These are phyloP conservation scores for Cladochytrium replicatum DNA, from an alignment of 192 early-diverging fungal genomes.

Conservation along the genomic window DNA sequence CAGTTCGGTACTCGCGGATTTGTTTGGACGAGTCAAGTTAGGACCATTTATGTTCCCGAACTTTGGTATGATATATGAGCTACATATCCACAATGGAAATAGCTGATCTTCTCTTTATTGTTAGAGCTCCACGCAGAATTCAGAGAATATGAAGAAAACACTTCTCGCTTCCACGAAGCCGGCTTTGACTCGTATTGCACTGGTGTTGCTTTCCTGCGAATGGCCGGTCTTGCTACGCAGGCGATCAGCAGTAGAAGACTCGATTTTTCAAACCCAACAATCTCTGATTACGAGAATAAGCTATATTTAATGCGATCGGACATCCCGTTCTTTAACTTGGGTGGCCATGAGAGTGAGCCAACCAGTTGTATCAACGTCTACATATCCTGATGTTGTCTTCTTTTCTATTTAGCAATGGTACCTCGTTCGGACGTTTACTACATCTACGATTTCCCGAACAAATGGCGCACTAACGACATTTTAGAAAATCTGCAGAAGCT, in stretches of 20 bases:
- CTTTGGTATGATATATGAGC: constrained; percentile 33
- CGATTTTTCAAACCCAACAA: neutral
- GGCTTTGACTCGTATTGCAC: constrained; percentile 90
- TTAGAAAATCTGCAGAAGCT: constrained; percentile 28
- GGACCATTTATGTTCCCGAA: constrained; percentile 39
- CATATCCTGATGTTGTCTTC: neutral
- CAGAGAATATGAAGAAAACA: constrained; percentile 13
- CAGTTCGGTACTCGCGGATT: constrained; percentile 29
- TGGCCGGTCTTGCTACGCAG: constrained; percentile 35
- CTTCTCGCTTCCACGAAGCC: constrained; percentile 67
- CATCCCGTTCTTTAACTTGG: constrained; percentile 45
- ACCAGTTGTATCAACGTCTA: neutral
- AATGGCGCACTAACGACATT: constrained; percentile 34
- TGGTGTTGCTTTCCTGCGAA: constrained; percentile 64
- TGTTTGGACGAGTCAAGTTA: constrained; percentile 24
- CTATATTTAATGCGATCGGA: constrained; percentile 61
- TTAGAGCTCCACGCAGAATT: constrained; percentile 29
- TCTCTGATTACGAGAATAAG: constrained; percentile 32
- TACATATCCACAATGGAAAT: neutral
- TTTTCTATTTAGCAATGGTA: neutral
- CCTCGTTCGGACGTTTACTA: constrained; percentile 36
- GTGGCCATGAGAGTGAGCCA: constrained; percentile 33
- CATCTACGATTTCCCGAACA: constrained; percentile 41
- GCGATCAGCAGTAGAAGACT: neutral
- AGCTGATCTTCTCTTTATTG: neutral